Percentiles rank a stretch among this genome's conserved stretches.
phyloP scores from a whole-genome alignment of 306 rosid genomes.

The Vigna reflexopilosa region DNA sequence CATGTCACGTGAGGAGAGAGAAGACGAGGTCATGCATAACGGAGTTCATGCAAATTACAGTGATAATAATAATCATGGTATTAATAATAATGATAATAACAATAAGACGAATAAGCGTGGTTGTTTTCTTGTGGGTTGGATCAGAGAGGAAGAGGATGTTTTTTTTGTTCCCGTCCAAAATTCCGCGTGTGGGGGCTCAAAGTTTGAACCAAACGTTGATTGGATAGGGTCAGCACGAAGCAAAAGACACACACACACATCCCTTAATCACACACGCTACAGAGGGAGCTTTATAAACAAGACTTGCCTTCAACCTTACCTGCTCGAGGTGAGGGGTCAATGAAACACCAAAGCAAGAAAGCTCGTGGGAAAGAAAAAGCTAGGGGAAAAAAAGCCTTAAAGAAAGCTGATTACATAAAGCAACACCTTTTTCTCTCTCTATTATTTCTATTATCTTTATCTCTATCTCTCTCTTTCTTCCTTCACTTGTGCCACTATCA shows the following conservation, averaged over 20 bases:
- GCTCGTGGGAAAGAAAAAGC: slow-evolving; percentile 47
- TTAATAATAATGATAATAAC: slow-evolving; percentile 10
- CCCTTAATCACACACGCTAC: not conserved
- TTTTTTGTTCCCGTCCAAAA: slow-evolving; percentile 60
- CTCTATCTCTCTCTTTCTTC: slow-evolving; percentile 34
- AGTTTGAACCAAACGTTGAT: slow-evolving; percentile 45
- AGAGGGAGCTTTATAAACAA: slow-evolving; percentile 61
- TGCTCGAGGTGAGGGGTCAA: slow-evolving; percentile 78
- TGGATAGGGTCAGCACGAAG: slow-evolving; percentile 44
- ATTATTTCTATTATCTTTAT: not conserved
- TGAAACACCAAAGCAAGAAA: slow-evolving; percentile 53
- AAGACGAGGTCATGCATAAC: slow-evolving; percentile 49
- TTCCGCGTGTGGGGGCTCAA: slow-evolving; percentile 50
- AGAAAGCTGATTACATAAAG: slow-evolving; percentile 78
- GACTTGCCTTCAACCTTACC: slow-evolving; percentile 61
- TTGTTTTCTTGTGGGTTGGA: slow-evolving; percentile 51
- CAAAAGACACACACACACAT: not conserved
- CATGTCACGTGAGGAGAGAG: slow-evolving; percentile 51
- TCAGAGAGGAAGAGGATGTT: slow-evolving; percentile 53
- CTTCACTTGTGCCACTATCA: slow-evolving; percentile 26
- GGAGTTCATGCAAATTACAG: slow-evolving; percentile 63
- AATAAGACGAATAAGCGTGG: slow-evolving; percentile 38
- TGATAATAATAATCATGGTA: slow-evolving; percentile 18
- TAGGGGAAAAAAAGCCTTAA: slow-evolving; percentile 52
- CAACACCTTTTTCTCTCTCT: slow-evolving; percentile 53